Percentiles rank a stretch among this genome's conserved stretches.
Conservation (phyloP, 306 rosid genomes). For the Senna siamea region DNA sequence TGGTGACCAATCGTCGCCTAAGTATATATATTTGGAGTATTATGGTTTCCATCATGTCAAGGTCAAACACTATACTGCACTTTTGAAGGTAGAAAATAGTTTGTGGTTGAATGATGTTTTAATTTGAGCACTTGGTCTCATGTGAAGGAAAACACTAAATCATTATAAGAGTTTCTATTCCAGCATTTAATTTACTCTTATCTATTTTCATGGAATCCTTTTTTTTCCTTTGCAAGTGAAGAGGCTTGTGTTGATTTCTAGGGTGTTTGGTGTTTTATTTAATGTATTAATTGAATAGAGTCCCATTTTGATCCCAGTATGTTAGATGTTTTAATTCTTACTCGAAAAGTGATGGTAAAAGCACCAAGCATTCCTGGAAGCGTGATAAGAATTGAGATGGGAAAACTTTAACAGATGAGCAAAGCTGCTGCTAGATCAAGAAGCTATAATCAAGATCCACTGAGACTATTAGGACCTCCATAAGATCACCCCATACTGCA, state of each 20-base stretch:
- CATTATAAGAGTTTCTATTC: neutral
- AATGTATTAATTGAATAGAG: neutral
- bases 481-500: neutral
- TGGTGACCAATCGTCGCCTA: neutral
- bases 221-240: neutral
- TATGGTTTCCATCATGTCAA: neutral
- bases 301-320: neutral
- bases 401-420: too few relatives aligned
- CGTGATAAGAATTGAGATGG: neutral
- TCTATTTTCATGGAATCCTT: neutral
- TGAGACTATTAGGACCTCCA: neutral
- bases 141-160: neutral
- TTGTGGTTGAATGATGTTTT: neutral
- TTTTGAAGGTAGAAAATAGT: neutral
- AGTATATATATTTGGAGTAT: neutral
- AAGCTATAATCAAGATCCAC: too few relatives aligned
- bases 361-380: neutral
- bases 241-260: neutral
- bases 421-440: neutral
- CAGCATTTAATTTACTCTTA: neutral
- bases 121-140: neutral
- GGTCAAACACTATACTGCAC: neutral
- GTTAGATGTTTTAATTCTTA: neutral
- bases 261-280: neutral
- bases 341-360: neutral